Evolutionary conservation across 495 filamentous ascomycete genomes (phyloP), one percentile per base, ranked within the genome.

Genomic region (Xylaria grammica): DNA sequence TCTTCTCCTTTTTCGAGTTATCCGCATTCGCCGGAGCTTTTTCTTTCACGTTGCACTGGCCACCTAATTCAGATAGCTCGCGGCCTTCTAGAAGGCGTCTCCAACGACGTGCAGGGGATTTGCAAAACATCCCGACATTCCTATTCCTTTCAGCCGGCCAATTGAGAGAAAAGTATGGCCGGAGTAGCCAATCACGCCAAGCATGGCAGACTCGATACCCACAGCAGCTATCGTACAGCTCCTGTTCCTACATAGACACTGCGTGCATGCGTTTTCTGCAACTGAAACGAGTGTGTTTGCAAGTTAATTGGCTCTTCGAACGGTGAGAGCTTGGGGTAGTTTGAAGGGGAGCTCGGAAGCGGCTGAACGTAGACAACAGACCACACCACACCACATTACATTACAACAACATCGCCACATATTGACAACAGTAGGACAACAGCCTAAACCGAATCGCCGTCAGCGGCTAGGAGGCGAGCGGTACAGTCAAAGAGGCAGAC

Each of bases 201-300:
- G n/a, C 4, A 34, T 26, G 19, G 51, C 44, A 55, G 40, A 52
- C 49, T 26, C 29, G 49, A 45, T 36, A 46, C 49, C 27, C 60
- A 50, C 58, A 44, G 42, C 40, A 63, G 60, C 50, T 55, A 5
- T 5, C 38, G 52, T 46, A 24, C n/a, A 45, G 60, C 27, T 46
- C 38, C 49, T 46, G 60, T 44, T 36, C 48, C 49, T 63, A 55
- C 60, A 55, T n/a, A n/a, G n/a, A n/a, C n/a, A n/a, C n/a, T n/a
- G n/a, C n/a, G n/a, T 63, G 50, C 50, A 34, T 55, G 60, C 60
- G 49, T 34, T 50, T 48, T 36, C 40, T 46, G 60, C 49, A 40
- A 38, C 50, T 51, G 49, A 53, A 55, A 55, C 60, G 20, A 38
- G 38, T 38, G 29, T 27, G 50, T 27, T 26, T 15, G 24, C 19